Percentiles rank a stretch among this genome's conserved stretches.
These are phyloP conservation scores for Penicillium atrosanguineum DNA, from an alignment of 495 filamentous ascomycete species.

Conservation along the genomic window DNA sequence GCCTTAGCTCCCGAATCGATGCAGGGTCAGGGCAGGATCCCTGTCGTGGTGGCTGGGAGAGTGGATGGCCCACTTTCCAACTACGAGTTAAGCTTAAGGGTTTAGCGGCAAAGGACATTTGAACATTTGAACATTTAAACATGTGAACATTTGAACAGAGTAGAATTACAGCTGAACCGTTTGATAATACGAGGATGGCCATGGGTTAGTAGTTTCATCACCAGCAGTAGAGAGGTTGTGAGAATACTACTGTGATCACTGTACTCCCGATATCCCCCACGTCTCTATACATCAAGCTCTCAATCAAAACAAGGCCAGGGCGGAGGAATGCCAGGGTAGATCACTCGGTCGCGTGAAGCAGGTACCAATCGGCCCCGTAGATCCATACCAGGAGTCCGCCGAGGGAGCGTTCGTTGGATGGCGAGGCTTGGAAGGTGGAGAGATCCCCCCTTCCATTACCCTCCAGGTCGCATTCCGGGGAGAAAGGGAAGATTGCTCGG, in stretches of 20 bases:
- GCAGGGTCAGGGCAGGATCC: constrained; percentile 2
- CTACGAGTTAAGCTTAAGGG: no score
- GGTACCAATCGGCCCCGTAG: constrained; percentile 9
- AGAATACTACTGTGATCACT: no score
- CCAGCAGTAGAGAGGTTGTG: no score
- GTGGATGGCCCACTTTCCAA: no score
- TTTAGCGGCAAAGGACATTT: no score
- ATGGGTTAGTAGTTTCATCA: no score
- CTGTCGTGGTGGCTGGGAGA: background rate
- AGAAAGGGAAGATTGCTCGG: constrained; percentile 12
- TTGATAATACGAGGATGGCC: no score
- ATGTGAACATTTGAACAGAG: no score
- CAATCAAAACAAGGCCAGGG: background rate
- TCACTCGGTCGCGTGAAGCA: constrained; percentile 13
- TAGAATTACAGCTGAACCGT: no score
- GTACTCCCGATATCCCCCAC: background rate
- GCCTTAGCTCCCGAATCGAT: constrained; percentile 15
- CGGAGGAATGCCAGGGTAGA: constrained; percentile 16
- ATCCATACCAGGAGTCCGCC: constrained; percentile 33
- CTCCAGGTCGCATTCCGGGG: constrained; percentile 35
- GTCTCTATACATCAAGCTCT: background rate
- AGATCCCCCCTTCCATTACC: constrained; percentile 22
- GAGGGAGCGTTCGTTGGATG: constrained; percentile 9
- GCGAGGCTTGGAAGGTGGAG: constrained; percentile 18
- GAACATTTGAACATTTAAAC: no score